Conservation (phyloP, 257 asterid species). For the Fraxinus excelsior region DNA sequence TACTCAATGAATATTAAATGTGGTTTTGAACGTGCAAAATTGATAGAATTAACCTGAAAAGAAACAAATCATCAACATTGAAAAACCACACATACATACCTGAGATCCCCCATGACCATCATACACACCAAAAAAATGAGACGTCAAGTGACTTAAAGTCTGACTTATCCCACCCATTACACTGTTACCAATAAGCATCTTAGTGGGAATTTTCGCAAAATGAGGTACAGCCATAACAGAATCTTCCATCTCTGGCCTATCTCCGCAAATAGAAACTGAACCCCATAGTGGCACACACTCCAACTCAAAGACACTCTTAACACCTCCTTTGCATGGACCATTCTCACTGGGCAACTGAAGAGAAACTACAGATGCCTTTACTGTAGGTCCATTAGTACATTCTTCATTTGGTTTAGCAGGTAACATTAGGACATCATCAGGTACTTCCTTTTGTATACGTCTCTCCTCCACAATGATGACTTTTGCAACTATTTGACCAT, state of each 20-base stretch:
- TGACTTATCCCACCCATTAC: slow-evolving; percentile 53
- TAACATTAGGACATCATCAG: slow-evolving; percentile 30
- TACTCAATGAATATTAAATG: background rate
- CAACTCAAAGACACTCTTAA: slow-evolving; percentile 68
- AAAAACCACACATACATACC: slow-evolving; percentile 43
- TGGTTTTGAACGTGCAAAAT: background rate
- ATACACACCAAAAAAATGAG: slow-evolving; percentile 88
- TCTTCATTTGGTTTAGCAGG: slow-evolving; percentile 38
- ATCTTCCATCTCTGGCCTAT: slow-evolving; percentile 91
- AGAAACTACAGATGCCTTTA: slow-evolving; percentile 62
- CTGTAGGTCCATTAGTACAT: slow-evolving; percentile 41
- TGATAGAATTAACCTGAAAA: background rate
- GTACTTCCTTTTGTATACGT: slow-evolving; percentile 37
- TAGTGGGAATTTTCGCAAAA: slow-evolving; percentile 73
- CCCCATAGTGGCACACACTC: slow-evolving; percentile 92
- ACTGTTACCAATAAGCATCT: slow-evolving; percentile 66
- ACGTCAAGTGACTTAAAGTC: slow-evolving; percentile 64
- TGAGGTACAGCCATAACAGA: slow-evolving; percentile 56
- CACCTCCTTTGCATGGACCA: slow-evolving; percentile 41
- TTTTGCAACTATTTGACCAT: slow-evolving; percentile 72
- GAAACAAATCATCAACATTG: background rate
- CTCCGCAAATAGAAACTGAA: slow-evolving; percentile 63
- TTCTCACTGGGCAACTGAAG: slow-evolving; percentile 56
- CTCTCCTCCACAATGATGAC: slow-evolving; percentile 70
- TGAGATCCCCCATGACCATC: slow-evolving; percentile 97